Percentiles rank a stretch among this genome's conserved stretches.
phyloP scores from a whole-genome alignment of 192 early-diverging fungal genomes.

The Coemansia sp. region DNA sequence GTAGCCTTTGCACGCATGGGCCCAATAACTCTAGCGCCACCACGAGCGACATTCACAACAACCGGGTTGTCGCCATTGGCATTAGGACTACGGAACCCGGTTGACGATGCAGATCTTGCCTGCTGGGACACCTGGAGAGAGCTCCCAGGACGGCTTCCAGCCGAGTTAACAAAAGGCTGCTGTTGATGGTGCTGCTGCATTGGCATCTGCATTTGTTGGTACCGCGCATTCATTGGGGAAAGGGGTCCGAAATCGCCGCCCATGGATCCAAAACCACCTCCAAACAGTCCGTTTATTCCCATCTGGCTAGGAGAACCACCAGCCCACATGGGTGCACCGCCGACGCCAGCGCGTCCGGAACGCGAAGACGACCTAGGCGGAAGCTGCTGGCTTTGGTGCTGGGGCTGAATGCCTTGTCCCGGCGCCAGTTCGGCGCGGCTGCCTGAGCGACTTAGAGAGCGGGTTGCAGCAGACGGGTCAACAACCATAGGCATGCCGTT shows the following conservation, averaged over 20 bases:
- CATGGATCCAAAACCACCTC: constrained; percentile 53
- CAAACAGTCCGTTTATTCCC: constrained; percentile 40
- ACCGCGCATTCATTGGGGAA: constrained; percentile 34
- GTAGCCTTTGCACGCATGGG: constrained; percentile 45
- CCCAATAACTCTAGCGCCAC: constrained; percentile 54
- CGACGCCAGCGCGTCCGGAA: constrained; percentile 20
- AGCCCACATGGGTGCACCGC: constrained; percentile 32
- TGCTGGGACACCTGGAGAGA: constrained; percentile 41
- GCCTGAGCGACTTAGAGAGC: constrained; percentile 41
- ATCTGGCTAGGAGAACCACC: constrained; percentile 26
- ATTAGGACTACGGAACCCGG: constrained; percentile 26
- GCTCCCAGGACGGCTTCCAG: constrained; percentile 43
- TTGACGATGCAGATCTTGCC: constrained; percentile 40
- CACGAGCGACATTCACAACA: constrained; percentile 51
- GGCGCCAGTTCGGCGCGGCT: constrained; percentile 40
- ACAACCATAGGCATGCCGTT: constrained; percentile 24
- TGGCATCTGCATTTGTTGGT: constrained; percentile 12
- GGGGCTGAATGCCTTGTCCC: constrained; percentile 11
- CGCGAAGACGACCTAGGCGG: constrained; percentile 39
- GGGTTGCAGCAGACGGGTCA: constrained; percentile 29
- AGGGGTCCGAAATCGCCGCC: constrained; percentile 27
- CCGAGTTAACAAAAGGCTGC: constrained; percentile 16
- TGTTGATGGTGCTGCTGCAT: constrained; percentile 23
- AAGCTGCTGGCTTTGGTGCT: constrained; percentile 21
- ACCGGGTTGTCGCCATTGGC: constrained; percentile 32